Evolutionary conservation across 371 early-diverging fungal species (phyloP), one percentile per base, ranked within the genome.

Genomic region (Mortierella sp.): DNA sequence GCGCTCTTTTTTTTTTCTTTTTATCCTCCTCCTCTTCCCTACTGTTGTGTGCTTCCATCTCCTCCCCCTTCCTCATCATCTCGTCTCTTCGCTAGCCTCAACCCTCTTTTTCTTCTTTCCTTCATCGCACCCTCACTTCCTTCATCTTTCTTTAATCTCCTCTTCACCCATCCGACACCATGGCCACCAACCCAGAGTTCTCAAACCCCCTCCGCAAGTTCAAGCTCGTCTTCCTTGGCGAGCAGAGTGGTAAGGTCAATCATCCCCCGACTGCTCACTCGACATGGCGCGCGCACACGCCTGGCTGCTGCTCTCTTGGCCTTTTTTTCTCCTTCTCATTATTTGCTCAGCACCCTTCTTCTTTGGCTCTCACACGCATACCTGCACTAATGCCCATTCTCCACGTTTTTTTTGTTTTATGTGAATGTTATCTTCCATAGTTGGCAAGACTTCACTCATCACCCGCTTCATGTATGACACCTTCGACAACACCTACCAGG

Each of bases 361-460:
- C 28, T 73, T 58, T 52, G 72, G 38, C 55, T 52, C 68, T 68
- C 68, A 68, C 68, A 68, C 68, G 24, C 44, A 68, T 21, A 34
- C 68, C 24, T 24, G 44, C 68, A 42, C 34, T 63, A 63, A 19
- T 21, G 11, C 31, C 38, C 44, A 21, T 24, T 42, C 44, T 68
- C 44, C 34, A 68, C 44, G 10, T 68, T 68, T 34, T 68, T 38
- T 9, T 42, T 34, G n/a, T n/a, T n/a, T n/a, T n/a, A n/a, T 24
- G 3, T 26, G 2, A 42, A 68, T n/a, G 21, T 55, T 55, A 1
- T 47, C 63, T 13, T 44, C 38, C 68, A 45, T 89, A 97, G 99
- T 99, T 54, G 99, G 99, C 78, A 99, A 99, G 88, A 99, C 99
- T 5, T 98, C 99, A 13, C 93, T 99, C 68, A 99, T 99, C 80